A percentile compares a stretch with the other conserved stretches of the same genome.
These are phyloP conservation scores for Stephania cephalantha DNA, from an alignment of 164 flowering plant species.

Conservation along the genomic window DNA sequence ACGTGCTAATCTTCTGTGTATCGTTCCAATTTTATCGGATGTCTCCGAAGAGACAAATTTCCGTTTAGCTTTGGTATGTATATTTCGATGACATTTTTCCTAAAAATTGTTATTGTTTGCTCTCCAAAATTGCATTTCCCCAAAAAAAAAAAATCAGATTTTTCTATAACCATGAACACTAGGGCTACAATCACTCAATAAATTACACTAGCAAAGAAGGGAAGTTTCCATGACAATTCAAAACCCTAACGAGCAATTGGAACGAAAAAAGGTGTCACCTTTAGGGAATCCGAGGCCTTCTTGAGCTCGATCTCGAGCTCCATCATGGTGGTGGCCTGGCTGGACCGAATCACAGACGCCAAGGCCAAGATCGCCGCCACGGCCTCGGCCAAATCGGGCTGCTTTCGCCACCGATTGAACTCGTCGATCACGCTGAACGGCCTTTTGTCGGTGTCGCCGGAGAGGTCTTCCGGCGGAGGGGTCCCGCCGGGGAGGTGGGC, in stretches of 20 bases:
- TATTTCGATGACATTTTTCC: no score
- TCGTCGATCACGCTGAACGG: constrained; percentile 74
- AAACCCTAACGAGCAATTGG: no score
- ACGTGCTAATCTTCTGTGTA: no score
- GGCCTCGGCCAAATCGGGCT: constrained; percentile 99
- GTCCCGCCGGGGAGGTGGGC: constrained; percentile 19
- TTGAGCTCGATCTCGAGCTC: constrained; percentile 94
- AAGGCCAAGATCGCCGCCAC: constrained; percentile 92
- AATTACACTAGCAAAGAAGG: neutral
- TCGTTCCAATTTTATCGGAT: no score
- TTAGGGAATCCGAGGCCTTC: constrained; percentile 85
- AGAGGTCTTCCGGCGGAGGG: neutral
- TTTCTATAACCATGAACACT: no score
- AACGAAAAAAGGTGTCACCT: constrained; percentile 27
- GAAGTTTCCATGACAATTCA: neutral
- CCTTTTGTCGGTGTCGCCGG: constrained; percentile 18
- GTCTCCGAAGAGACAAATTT: no score
- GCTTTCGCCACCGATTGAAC: constrained; percentile 85
- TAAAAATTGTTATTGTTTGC: no score
- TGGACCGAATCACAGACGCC: constrained; percentile 70
- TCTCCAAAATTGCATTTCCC: no score
- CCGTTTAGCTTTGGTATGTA: no score
- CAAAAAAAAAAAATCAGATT: no score
- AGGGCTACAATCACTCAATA: no score
- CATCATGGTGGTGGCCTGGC: constrained; percentile 93